Conservation (phyloP, 176 grass and related monocot genomes). For the Tillandsia fasciculata region DNA sequence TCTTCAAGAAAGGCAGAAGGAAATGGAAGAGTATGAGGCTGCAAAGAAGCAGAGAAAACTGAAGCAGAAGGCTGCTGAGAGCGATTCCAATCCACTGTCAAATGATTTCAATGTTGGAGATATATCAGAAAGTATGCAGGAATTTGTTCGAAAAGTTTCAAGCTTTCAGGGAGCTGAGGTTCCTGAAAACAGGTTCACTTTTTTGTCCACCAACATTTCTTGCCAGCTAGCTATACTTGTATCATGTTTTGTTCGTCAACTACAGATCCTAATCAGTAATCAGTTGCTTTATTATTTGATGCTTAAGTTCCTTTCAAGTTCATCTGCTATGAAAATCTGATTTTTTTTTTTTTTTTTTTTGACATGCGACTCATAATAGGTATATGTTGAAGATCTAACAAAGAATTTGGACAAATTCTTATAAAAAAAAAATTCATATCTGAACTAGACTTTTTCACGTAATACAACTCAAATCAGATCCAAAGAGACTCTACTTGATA, state of each 20-base stretch:
- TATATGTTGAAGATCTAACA: too few relatives aligned
- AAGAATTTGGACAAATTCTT: too few relatives aligned
- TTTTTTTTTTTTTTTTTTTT: not conserved
- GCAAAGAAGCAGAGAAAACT: constrained; percentile 51
- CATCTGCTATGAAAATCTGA: not conserved
- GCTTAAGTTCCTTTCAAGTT: not conserved
- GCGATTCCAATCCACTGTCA: constrained; percentile 28
- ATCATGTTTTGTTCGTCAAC: not conserved
- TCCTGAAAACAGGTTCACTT: constrained; percentile 62
- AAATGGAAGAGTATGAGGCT: constrained; percentile 72
- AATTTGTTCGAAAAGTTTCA: constrained; percentile 78
- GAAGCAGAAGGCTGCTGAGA: constrained; percentile 30
- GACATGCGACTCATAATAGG: not conserved
- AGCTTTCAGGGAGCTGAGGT: constrained; percentile 91
- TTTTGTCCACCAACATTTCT: constrained; percentile 1
- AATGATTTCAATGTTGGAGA: constrained; percentile 70
- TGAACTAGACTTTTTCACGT: too few relatives aligned
- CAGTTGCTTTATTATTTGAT: not conserved
- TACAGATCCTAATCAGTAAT: not conserved
- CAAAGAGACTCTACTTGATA: too few relatives aligned
- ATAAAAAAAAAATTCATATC: too few relatives aligned
- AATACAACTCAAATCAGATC: too few relatives aligned
- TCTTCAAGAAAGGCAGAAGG: constrained; percentile 72
- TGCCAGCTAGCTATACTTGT: not conserved
- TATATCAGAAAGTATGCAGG: constrained; percentile 77